A percentile compares a stretch with the other conserved stretches of the same genome.
These are phyloP conservation scores for Fragilaria crotonensis DNA, from an alignment of 108 stramenopile species.

Conservation along the genomic window DNA sequence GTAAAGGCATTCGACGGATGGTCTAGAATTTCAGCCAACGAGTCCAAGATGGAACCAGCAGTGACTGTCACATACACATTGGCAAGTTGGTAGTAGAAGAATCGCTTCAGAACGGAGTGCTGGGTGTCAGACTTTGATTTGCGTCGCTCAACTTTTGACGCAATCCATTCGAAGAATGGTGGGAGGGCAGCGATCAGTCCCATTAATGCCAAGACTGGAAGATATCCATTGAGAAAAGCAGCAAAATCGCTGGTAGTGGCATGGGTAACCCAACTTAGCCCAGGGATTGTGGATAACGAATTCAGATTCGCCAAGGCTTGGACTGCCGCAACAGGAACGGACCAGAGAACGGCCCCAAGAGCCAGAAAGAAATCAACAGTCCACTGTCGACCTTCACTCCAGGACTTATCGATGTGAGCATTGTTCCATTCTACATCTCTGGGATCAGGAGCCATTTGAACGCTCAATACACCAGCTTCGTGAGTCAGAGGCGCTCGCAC, in stretches of 20 bases:
- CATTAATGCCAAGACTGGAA: slow-evolving; percentile 83
- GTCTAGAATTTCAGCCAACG: slow-evolving; percentile 71
- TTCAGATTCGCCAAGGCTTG: slow-evolving; percentile 64
- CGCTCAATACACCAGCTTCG: slow-evolving; percentile 55
- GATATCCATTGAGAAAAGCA: slow-evolving; percentile 80
- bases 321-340: slow-evolving; percentile 75
- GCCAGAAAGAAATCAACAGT: slow-evolving; percentile 57
- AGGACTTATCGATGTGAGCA: slow-evolving; percentile 44
- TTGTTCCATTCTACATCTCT: slow-evolving; percentile 83
- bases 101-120: slow-evolving; percentile 68
- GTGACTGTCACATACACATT: slow-evolving; percentile 87
- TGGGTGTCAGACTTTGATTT: slow-evolving; percentile 79
- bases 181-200: slow-evolving; percentile 70
- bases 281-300: slow-evolving; percentile 23
- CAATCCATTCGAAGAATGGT: slow-evolving; percentile 65
- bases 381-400: slow-evolving; percentile 37
- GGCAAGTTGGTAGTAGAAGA: slow-evolving; percentile 86
- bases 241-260: slow-evolving; percentile 45
- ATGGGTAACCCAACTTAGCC: slow-evolving; percentile 28
- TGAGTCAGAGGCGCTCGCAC: slow-evolving; percentile 59
- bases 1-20: slow-evolving; percentile 62
- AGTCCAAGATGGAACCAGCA: slow-evolving; percentile 69
- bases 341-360: slow-evolving; percentile 80
- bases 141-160: slow-evolving; percentile 64
- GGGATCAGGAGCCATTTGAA: slow-evolving; percentile 76